phyloP scores from a whole-genome alignment of 768 basidiomycete species.

The Tricholoma terreum region DNA sequence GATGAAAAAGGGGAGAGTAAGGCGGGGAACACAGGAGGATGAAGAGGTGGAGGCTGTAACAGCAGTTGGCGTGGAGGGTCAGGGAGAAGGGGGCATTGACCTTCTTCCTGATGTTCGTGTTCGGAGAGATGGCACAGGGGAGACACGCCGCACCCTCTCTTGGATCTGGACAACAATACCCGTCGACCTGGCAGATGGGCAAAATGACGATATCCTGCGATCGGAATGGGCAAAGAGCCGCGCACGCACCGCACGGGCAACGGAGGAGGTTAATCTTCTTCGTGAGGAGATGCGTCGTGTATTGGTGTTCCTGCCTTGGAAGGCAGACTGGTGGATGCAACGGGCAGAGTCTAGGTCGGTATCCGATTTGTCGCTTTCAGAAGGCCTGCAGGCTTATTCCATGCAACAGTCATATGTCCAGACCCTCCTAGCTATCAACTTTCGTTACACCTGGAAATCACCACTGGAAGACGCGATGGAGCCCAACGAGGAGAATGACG shows the following conservation, averaged over 20 bases:
- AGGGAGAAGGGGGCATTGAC: conserved; percentile 2
- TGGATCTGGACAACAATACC: background rate
- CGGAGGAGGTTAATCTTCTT: conserved; percentile 21
- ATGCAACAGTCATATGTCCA: too few species aligned
- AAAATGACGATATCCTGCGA: conserved; percentile 7
- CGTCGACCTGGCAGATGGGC: background rate
- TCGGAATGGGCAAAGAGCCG: conserved; percentile 25
- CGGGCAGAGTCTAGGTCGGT: background rate
- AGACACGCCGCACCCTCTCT: background rate
- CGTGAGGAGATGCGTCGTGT: conserved; percentile 27
- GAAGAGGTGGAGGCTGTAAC: background rate
- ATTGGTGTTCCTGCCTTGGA: conserved; percentile 18
- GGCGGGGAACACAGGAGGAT: conserved; percentile 4
- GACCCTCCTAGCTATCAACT: background rate
- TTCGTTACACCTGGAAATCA: background rate
- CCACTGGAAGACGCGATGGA: background rate
- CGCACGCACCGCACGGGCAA: conserved; percentile 11
- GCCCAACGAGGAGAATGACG: background rate
- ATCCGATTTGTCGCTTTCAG: too few species aligned
- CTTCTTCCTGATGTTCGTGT: background rate
- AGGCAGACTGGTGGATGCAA: conserved; percentile 15
- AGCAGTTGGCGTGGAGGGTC: background rate
- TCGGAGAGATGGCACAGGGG: background rate
- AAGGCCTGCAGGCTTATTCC: too few species aligned
- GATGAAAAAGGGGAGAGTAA: background rate